These are phyloP conservation scores for Podaxis rugospora DNA, from an alignment of 768 basidiomycete genomes.

Conservation along the genomic window DNA sequence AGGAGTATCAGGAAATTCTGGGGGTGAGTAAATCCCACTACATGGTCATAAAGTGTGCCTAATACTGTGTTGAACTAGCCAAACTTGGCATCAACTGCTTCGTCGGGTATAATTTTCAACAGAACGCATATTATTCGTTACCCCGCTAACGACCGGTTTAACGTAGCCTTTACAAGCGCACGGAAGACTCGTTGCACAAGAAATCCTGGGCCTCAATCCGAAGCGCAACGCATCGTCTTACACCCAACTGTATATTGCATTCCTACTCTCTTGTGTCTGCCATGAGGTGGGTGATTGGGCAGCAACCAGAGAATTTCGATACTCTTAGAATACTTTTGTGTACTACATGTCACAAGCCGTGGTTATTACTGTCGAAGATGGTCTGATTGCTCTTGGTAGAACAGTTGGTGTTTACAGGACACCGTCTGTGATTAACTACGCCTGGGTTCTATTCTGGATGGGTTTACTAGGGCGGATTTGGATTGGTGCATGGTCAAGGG, in stretches of 20 bases:
- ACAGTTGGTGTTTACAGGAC: constrained; percentile 7
- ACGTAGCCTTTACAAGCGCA: constrained; percentile 19
- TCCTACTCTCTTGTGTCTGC: constrained; percentile 25
- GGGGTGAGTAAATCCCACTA: not conserved
- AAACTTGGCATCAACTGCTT: constrained; percentile 27
- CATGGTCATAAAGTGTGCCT: not conserved
- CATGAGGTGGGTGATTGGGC: constrained; percentile 17
- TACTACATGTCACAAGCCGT: constrained; percentile 24
- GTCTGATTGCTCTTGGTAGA: constrained; percentile 18
- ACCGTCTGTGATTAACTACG: constrained; percentile 1
- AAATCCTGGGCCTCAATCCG: constrained; percentile 14
- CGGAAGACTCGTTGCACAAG: constrained; percentile 17
- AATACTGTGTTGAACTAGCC: constrained; percentile 18
- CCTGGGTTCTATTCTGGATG: constrained; percentile 8
- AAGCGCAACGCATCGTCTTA: constrained; percentile 20
- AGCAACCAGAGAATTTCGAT: not conserved
- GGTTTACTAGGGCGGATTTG: not conserved
- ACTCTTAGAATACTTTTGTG: constrained; percentile 9
- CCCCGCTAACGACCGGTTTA: not conserved
- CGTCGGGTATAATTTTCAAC: constrained; percentile 18
- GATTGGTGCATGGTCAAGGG: not conserved
- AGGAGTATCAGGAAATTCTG: not conserved
- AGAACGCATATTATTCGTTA: not conserved
- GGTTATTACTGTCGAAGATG: constrained; percentile 28
- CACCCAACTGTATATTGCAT: constrained; percentile 27